These are phyloP conservation scores for Geosmithia morbida DNA, from an alignment of 2,329 filamentous ascomycete genomes.

Conservation along the genomic window DNA sequence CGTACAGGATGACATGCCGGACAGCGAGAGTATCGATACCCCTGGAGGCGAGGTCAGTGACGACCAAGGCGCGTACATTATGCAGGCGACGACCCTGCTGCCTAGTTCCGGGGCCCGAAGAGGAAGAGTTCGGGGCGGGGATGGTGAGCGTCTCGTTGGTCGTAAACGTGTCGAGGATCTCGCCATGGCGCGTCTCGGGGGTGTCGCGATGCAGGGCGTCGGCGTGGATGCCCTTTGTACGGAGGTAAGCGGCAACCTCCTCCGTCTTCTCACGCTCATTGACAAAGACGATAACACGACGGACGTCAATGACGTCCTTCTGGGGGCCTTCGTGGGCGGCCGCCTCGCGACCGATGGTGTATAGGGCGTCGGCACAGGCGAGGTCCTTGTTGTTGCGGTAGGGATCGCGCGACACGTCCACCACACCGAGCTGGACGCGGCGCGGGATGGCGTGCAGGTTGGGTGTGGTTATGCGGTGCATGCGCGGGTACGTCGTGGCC, in stretches of 20 bases:
- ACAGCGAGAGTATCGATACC: slow-evolving; percentile 92
- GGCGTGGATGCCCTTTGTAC: slow-evolving; percentile 77
- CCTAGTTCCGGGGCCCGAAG: slow-evolving; percentile 14
- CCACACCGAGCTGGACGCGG: slow-evolving; percentile 82
- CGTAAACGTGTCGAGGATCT: slow-evolving; percentile 67
- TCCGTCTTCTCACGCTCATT: slow-evolving; percentile 87
- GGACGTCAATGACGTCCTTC: slow-evolving; percentile 48
- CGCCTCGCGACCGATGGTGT: slow-evolving; percentile 74
- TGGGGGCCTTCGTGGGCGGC: slow-evolving; percentile 39
- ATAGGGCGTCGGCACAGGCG: slow-evolving; percentile 89
- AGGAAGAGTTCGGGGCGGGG: slow-evolving; percentile 13
- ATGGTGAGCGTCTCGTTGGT: slow-evolving; percentile 24
- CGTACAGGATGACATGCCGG: slow-evolving; percentile 82
- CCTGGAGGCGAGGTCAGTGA: slow-evolving; percentile 80
- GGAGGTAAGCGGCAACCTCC: slow-evolving; percentile 65
- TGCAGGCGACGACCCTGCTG: slow-evolving; percentile 27
- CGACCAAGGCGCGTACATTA: slow-evolving; percentile 84
- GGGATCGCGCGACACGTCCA: slow-evolving; percentile 83
- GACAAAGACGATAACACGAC: slow-evolving; percentile 88
- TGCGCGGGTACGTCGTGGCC: slow-evolving; percentile 67
- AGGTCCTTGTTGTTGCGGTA: slow-evolving; percentile 88
- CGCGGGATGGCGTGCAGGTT: slow-evolving; percentile 94
- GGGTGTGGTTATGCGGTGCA: slow-evolving; percentile 74
- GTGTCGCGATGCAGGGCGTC: slow-evolving; percentile 76
- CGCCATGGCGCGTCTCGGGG: slow-evolving; percentile 58